A percentile compares a stretch with the other conserved stretches of the same genome.
Evolutionary conservation across 306 rosid species (phyloP).

Genomic region (Erythrophleum fordii): DNA sequence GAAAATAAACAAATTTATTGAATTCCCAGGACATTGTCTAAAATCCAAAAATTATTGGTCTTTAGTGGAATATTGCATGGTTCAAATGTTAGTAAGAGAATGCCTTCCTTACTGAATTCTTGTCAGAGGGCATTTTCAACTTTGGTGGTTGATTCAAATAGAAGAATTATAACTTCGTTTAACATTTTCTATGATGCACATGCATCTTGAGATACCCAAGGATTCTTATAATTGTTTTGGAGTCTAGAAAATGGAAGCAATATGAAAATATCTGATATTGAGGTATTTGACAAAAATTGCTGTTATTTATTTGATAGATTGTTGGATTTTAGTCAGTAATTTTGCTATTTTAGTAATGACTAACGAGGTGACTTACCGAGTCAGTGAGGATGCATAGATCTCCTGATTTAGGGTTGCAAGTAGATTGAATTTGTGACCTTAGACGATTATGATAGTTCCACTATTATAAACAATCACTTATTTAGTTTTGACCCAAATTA

Average conservation of each 20-base stretch:
- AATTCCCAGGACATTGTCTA: background rate
- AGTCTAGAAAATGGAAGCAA: constrained; percentile 19
- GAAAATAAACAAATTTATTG: background rate
- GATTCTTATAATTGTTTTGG: background rate
- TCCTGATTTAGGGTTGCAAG: background rate
- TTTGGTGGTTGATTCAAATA: constrained; percentile 4
- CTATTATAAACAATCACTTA: background rate
- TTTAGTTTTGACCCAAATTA: constrained; percentile 14
- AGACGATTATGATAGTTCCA: background rate
- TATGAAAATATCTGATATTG: background rate
- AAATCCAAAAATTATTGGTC: background rate
- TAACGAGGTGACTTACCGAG: background rate
- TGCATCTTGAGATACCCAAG: background rate
- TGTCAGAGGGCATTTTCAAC: background rate
- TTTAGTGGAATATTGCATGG: background rate
- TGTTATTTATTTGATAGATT: background rate
- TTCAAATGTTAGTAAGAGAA: background rate
- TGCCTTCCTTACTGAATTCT: constrained; percentile 1
- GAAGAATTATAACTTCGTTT: background rate
- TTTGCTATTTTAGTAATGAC: background rate
- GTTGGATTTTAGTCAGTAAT: no score
- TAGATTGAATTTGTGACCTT: background rate
- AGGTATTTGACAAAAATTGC: background rate
- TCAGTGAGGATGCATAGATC: background rate
- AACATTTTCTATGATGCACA: background rate